Base-by-base conservation (phyloP, 83 land plant species). In the Picea engelmannii region DNA sequence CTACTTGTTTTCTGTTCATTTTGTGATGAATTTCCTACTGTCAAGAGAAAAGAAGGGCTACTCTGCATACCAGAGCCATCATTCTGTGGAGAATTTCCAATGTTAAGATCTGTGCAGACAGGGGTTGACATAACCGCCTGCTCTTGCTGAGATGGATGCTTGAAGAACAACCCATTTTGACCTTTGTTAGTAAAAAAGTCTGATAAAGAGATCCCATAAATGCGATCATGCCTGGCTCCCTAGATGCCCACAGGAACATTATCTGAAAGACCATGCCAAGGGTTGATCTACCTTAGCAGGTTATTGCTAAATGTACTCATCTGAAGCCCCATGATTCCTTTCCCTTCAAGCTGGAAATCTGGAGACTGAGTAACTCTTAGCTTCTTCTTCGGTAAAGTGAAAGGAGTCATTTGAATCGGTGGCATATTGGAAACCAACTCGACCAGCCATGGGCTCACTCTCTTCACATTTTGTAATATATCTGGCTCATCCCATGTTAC, bases 171-270 rank as follows among this genome's bases (percentile, higher is more conserved):
- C n/a, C n/a, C n/a, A n/a, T n/a, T n/a, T n/a, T n/a, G n/a, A n/a
- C n/a, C n/a, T n/a, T n/a, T n/a, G n/a, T n/a, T n/a, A n/a, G n/a
- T n/a, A n/a, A n/a, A n/a, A n/a, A n/a, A n/a, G n/a, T n/a, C n/a
- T n/a, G n/a, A n/a, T n/a, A n/a, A n/a, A n/a, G n/a, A n/a, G n/a
- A n/a, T n/a, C n/a, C n/a, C n/a, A n/a, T n/a, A n/a, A n/a, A n/a
- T 88, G 49, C 85, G 89, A 85, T 94, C 90, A 90, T 96, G 99
- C 92, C 90, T 94, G 98, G 98, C 97, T 96, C 98, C 98, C 98
- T 96, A 97, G 92, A 96, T 96, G 98, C 96, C 94, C 90, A 93
- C 91, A 93, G 96, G 87, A 86, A 88, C 86, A 84, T 82, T 90
- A 40, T 93, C 91, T 63, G 89, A 69, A 84, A 84, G 67, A 85